Evolutionary conservation across 495 filamentous ascomycete species (phyloP), one percentile per base, ranked within the genome.

Genomic region (Aspergillus haitiensis): DNA sequence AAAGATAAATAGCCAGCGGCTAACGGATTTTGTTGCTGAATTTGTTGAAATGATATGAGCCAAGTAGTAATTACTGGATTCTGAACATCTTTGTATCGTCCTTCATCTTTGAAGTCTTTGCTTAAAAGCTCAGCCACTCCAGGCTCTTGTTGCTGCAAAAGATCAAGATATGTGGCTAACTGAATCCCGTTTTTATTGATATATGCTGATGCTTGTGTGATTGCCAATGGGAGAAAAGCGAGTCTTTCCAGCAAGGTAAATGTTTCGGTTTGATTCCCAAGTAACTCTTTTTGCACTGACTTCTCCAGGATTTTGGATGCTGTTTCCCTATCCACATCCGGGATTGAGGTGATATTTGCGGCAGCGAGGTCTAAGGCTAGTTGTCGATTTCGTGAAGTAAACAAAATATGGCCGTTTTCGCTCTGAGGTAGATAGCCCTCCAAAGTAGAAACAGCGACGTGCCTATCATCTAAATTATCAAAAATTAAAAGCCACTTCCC

Each of bases 191-290:
- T 80, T 58, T 74, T 67, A 50, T 72, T 72, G 16, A 84, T 80
- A 58, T 75, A 83, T n/a, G 78, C 72, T 13, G 76, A 68, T 9
- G 81, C 81, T 60, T 83, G 80, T 21, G 63, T 67, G 34, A 82
- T 68, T 8, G 81, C 80, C 8, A 84, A 69, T 7, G 79, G 80
- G 7, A 81, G 67, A 44, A 64, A 69, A 7, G 42, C 42, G 12
- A 46, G 42, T 46, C 16, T 12, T 5, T 16, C 42, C 16, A 46
- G 7, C 7, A 46, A 13, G 37, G 37, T 4, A 13, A 13, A 9
- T 7, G 66, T 33, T 13, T 66, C 50, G 27, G 10, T 39, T 36
- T 68, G 50, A 42, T 75, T 66, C 3, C 49, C 12, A 15, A 49
- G 15, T 7, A 69, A 47, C 16, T 63, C 47, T 46, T 70, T 35